Base-by-base conservation (phyloP, 179 eudicot species). In the Spinacia oleracea region DNA sequence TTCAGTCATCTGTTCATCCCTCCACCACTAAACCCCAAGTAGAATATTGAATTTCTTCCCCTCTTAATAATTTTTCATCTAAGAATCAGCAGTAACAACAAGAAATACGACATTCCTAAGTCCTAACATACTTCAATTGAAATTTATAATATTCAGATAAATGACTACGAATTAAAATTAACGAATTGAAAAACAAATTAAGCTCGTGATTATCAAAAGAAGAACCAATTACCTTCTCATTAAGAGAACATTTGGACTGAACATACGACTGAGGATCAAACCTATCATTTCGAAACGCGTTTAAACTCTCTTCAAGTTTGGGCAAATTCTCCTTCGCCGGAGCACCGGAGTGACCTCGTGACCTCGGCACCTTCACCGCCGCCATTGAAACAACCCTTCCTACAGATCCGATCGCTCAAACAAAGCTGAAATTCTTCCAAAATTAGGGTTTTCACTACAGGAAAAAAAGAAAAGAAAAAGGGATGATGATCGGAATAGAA, bases 211-310 rank as follows among this genome's bases (percentile, higher is more conserved):
- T 25, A 71, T 5, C 43, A 58, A 72, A 43, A 59, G 9, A 25
- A 21, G 35, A 53, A 9, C 7, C 27, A 0, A 66, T 6, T 21
- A 87, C 89, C 89, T 87, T 87, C 25, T 87, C 89, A 29, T 79
- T 87, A 48, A 87, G 88, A 51, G 89, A 83, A 8, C 86, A 87
- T 75, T 87, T 87, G 77, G 88, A 81, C 78, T 87, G 85, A 64
- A 87, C 89, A 68, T 85, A 87, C 15, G 78, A 63, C 68, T 78
- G 82, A 70, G 89, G 88, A 81, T 85, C 86, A 64, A 87, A 87
- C 68, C 83, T 77, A 81, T 85, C 83, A 73, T 77, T 81, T 5
- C 84, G 87, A 78, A 87, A 87, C 11, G 83, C 86, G 12, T 79
- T 87, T 32, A 87, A 78, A 77, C 86, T 87, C 72, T 87, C 89